Percentiles rank a stretch among this genome's conserved stretches.
phyloP scores from a whole-genome alignment of 345 rosid species.

The Combretum micranthum region DNA sequence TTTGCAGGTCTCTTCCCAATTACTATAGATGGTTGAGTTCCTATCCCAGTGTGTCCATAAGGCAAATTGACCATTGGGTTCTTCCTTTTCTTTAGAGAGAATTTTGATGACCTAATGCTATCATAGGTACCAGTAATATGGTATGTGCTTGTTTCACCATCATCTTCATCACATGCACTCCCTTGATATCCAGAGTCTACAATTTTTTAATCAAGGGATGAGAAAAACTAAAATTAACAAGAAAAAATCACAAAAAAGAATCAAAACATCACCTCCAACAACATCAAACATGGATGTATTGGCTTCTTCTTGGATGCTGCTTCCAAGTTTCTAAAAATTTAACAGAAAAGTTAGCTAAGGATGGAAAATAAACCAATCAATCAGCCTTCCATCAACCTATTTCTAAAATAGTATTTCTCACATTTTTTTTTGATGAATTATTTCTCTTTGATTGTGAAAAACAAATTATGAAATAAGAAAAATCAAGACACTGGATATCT shows the following conservation, averaged over 20 bases:
- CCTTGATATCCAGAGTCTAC: slow-evolving; percentile 59
- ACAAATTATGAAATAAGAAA: slow-evolving; percentile 1
- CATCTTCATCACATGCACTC: slow-evolving; percentile 68
- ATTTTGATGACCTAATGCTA: slow-evolving; percentile 44
- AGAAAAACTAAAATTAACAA: slow-evolving; percentile 11
- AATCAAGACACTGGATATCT: background rate
- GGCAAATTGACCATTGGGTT: slow-evolving; percentile 44
- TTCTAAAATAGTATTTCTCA: too few relatives aligned
- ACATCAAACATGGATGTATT: slow-evolving; percentile 68
- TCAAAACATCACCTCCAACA: slow-evolving; percentile 51
- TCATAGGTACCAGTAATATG: slow-evolving; percentile 63
- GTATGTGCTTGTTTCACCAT: slow-evolving; percentile 71
- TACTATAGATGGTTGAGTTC: slow-evolving; percentile 40
- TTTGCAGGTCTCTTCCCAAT: slow-evolving; percentile 65
- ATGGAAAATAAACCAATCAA: slow-evolving; percentile 1
- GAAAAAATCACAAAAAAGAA: slow-evolving; percentile 3
- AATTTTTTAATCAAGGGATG: slow-evolving; percentile 18
- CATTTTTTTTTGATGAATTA: background rate
- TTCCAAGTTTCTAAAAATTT: slow-evolving; percentile 52
- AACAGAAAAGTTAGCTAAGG: slow-evolving; percentile 4
- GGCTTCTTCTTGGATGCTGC: slow-evolving; percentile 76
- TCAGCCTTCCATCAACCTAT: too few relatives aligned
- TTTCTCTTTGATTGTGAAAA: background rate
- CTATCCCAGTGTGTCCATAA: slow-evolving; percentile 34
- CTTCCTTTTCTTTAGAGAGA: slow-evolving; percentile 59